Evolutionary conservation across 2,329 filamentous ascomycete genomes (phyloP).

Genomic region (Neopestalotiopsis clavispora): DNA sequence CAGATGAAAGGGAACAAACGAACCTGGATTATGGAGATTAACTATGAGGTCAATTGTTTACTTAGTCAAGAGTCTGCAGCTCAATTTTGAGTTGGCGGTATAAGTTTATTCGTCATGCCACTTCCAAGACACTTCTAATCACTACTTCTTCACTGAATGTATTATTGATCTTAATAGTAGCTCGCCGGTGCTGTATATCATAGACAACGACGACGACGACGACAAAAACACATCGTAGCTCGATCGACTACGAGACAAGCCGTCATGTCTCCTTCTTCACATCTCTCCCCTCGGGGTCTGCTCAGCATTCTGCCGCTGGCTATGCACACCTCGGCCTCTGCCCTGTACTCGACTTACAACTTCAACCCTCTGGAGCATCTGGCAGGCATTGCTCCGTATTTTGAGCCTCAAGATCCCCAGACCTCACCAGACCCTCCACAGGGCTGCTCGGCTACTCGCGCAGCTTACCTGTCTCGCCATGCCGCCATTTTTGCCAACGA

Average conservation of each 20-base stretch:
- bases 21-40: not conserved
- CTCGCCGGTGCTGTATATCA: too few relatives aligned
- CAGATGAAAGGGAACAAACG: not conserved
- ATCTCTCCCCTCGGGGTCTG: not conserved
- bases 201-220: too few relatives aligned
- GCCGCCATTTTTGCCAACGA: slow-evolving; percentile 66
- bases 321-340: slow-evolving; percentile 17
- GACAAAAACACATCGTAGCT: not conserved
- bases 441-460: slow-evolving; percentile 54
- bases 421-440: slow-evolving; percentile 48
- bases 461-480: slow-evolving; percentile 63
- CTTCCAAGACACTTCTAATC: not conserved
- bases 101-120: not conserved
- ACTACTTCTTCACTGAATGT: not conserved
- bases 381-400: slow-evolving; percentile 44
- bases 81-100: not conserved
- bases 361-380: slow-evolving; percentile 25
- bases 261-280: slow-evolving; percentile 3
- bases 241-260: not conserved
- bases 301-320: slow-evolving; percentile 18
- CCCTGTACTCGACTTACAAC: slow-evolving; percentile 23
- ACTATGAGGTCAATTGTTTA: not conserved
- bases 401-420: slow-evolving; percentile 56
- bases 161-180: not conserved
- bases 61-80: not conserved